A percentile compares a stretch with the other conserved stretches of the same genome.
phyloP scores from a whole-genome alignment of 2,329 filamentous ascomycete genomes.

The Ascosphaera apis region DNA sequence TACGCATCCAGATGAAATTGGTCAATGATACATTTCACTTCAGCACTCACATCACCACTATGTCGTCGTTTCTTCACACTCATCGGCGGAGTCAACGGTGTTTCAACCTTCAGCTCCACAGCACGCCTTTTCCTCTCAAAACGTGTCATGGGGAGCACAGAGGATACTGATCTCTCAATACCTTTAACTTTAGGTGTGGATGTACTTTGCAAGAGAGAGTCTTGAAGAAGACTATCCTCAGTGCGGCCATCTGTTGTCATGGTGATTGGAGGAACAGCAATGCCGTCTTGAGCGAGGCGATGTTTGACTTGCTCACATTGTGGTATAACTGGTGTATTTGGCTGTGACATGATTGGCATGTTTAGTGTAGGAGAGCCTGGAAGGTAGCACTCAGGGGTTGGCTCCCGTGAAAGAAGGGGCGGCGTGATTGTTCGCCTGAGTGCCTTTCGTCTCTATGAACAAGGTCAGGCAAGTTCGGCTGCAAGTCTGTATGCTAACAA shows the following conservation, averaged over 20 bases:
- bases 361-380: slow-evolving; percentile 17
- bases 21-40: background rate
- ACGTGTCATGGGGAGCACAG: too few relatives aligned
- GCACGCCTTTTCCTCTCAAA: too few relatives aligned
- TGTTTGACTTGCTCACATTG: slow-evolving; percentile 14
- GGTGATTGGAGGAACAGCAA: slow-evolving; percentile 4
- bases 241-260: background rate
- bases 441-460: too few relatives aligned
- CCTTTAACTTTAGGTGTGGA: too few relatives aligned
- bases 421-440: slow-evolving; percentile 25
- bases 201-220: too few relatives aligned
- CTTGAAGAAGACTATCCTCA: too few relatives aligned
- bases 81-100: slow-evolving; percentile 21
- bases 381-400: slow-evolving; percentile 15
- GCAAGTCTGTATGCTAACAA: too few relatives aligned
- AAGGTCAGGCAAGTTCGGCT: too few relatives aligned
- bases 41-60: background rate
- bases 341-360: slow-evolving; percentile 16
- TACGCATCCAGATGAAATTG: too few relatives aligned
- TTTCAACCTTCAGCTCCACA: slow-evolving; percentile 24
- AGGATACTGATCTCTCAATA: too few relatives aligned
- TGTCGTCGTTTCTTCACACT: slow-evolving; percentile 14
- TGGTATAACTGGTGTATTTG: slow-evolving; percentile 12
- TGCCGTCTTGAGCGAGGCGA: slow-evolving; percentile 11
- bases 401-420: slow-evolving; percentile 24